Percentiles rank a stretch among this genome's conserved stretches.
phyloP scores from a whole-genome alignment of 2,329 filamentous ascomycete genomes.

The Botrytis elliptica region DNA sequence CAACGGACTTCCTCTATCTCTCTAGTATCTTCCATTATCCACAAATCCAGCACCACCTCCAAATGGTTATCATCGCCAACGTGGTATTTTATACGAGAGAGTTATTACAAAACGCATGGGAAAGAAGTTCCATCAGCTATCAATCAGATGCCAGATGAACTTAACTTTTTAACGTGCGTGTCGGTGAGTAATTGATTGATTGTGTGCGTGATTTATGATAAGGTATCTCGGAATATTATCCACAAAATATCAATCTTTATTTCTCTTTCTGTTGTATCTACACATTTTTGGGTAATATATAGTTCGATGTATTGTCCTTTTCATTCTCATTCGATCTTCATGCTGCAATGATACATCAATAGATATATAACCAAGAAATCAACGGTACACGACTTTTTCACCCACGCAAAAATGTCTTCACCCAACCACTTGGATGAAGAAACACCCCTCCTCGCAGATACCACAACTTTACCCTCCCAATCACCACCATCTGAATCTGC shows the following conservation, averaged over 20 bases:
- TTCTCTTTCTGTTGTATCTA: not conserved
- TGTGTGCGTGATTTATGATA: not conserved
- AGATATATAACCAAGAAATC: not conserved
- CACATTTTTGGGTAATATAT: not conserved
- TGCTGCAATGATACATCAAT: not conserved
- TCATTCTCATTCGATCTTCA: not conserved
- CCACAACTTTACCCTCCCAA: not conserved
- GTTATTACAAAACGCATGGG: not conserved
- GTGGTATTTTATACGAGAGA: not conserved
- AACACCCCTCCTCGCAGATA: conserved; percentile 34
- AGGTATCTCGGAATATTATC: not conserved
- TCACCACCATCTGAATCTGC: not conserved
- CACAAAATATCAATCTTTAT: not conserved
- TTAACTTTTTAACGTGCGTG: not conserved
- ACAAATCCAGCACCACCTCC: not conserved
- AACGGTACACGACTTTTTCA: not conserved
- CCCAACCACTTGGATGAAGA: conserved; percentile 31
- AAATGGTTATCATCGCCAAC: not conserved
- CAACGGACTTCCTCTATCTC: not conserved
- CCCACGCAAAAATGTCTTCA: not conserved
- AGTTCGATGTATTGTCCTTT: not conserved
- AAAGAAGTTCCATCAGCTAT: not conserved
- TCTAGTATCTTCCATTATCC: not conserved
- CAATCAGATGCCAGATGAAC: not conserved
- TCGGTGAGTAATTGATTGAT: conserved; percentile 1